These are phyloP conservation scores for Sequoia sempervirens DNA, from an alignment of 75 land plant genomes.

Conservation along the genomic window DNA sequence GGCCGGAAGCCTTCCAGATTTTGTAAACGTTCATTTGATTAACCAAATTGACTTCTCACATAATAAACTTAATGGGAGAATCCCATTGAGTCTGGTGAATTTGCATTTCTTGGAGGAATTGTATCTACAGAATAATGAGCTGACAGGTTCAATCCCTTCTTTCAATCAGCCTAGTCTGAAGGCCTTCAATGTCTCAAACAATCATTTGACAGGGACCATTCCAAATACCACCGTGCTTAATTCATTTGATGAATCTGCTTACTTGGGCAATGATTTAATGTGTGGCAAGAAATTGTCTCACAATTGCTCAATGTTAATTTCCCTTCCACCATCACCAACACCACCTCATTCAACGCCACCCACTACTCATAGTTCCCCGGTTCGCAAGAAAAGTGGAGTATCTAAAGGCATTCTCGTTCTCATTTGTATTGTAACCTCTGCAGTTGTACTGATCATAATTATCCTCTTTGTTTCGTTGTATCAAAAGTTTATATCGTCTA, in stretches of 20 bases:
- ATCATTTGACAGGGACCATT: conserved; percentile 48
- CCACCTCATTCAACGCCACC: not conserved
- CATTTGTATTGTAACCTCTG: conserved; percentile 30
- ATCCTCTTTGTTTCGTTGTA: conserved; percentile 10
- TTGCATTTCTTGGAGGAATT: conserved; percentile 22
- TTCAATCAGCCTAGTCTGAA: conserved; percentile 17
- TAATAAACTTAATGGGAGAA: conserved; percentile 45
- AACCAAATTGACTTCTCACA: conserved; percentile 27
- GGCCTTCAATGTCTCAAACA: conserved; percentile 40
- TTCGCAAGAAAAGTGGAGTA: not conserved
- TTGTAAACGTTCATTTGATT: conserved; percentile 15
- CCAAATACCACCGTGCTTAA: conserved; percentile 29
- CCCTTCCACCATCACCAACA: not conserved
- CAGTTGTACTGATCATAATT: conserved; percentile 4
- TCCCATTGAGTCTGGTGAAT: conserved; percentile 32
- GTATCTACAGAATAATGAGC: conserved; percentile 36
- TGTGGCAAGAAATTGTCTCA: conserved; percentile 1
- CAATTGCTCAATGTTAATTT: not conserved
- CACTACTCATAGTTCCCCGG: too few species aligned
- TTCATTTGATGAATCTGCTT: conserved; percentile 12
- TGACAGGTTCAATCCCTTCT: conserved; percentile 45
- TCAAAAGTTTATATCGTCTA: conserved; percentile 9
- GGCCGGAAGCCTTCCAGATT: conserved; percentile 34
- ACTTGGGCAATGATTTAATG: not conserved
- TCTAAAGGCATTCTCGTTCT: conserved; percentile 23